phyloP scores from a whole-genome alignment of 352 stramenopile genomes.

The Hyaloperonospora brassicae region DNA sequence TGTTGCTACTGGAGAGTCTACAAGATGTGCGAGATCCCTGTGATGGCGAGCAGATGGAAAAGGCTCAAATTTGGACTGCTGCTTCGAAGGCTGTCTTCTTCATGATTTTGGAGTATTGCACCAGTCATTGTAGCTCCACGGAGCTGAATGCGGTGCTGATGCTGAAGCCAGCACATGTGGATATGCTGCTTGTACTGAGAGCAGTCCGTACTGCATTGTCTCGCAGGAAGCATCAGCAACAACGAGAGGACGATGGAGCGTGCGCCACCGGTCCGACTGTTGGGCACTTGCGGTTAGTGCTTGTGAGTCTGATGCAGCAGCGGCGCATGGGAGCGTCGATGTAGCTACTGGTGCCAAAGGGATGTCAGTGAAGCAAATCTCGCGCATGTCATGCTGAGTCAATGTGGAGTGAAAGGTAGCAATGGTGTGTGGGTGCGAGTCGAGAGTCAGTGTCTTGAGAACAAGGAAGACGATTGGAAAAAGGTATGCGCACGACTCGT shows the following conservation, averaged over 20 bases:
- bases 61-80: constrained; percentile 1
- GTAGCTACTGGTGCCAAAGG: no score
- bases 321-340: constrained; percentile 9
- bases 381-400: no score
- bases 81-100: constrained; percentile 51
- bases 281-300: constrained; percentile 36
- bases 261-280: constrained; percentile 30
- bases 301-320: constrained; percentile 37
- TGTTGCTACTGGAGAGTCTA: constrained; percentile 19
- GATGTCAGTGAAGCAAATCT: no score
- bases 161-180: constrained; percentile 48
- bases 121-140: constrained; percentile 31
- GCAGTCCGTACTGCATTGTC: constrained; percentile 32
- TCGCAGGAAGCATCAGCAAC: constrained; percentile 3
- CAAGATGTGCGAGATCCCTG: constrained; percentile 14
- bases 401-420: no score
- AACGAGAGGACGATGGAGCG: constrained; percentile 1
- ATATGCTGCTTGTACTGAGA: constrained; percentile 48
- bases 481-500: no score
- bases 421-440: no score
- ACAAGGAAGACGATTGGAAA: no score
- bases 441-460: no score
- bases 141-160: constrained; percentile 45
- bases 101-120: constrained; percentile 53
- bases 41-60: constrained; percentile 13